Evolutionary conservation across 75 land plant species (phyloP).

Genomic region (Sequoiadendron giganteum): DNA sequence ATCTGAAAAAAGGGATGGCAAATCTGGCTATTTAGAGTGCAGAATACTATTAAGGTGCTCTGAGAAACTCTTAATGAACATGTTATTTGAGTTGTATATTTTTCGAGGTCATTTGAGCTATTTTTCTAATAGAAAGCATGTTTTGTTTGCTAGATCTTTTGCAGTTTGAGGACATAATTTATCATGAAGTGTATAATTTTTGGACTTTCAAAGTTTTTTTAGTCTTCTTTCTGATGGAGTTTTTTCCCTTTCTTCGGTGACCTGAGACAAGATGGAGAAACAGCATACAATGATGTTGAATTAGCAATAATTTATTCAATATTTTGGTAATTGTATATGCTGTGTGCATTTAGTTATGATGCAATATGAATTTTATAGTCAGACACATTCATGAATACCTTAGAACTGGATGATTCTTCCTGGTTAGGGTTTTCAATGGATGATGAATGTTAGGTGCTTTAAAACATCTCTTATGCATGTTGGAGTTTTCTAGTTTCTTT

Average conservation of each 20-base stretch:
- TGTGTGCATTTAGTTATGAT: neutral
- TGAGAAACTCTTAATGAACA: slow-evolving; percentile 2
- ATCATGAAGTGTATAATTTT: slow-evolving; percentile 1
- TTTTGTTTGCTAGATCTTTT: neutral
- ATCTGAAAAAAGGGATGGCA: neutral
- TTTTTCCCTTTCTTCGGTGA: neutral
- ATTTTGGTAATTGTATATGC: neutral
- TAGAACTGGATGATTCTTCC: neutral
- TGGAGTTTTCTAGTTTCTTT: neutral
- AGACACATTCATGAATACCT: neutral
- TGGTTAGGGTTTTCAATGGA: too few species aligned
- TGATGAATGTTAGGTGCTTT: too few species aligned
- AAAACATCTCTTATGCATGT: too few species aligned
- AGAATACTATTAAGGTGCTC: neutral
- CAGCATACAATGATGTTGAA: neutral
- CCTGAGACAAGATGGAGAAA: neutral
- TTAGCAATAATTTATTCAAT: neutral
- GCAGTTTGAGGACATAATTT: neutral
- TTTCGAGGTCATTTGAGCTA: slow-evolving; percentile 5
- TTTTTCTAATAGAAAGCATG: neutral
- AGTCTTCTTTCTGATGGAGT: neutral
- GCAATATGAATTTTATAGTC: neutral
- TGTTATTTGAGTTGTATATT: neutral
- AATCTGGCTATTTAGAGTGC: neutral
- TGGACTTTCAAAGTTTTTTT: neutral